Conservation (phyloP, 331 rosid genomes). For the Quercus phellos region DNA sequence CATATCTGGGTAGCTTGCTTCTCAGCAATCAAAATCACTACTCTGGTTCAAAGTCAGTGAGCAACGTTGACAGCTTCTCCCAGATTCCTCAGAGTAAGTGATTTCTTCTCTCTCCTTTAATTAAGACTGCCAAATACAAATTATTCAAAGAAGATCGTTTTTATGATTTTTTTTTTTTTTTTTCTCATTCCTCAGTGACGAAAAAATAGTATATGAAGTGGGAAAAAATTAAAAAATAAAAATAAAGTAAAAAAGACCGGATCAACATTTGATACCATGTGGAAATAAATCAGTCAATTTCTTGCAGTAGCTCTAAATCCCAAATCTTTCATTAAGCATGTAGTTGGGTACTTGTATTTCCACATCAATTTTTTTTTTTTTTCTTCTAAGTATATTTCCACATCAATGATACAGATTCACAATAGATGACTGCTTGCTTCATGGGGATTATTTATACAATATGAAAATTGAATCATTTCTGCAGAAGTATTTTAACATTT, state of each 20-base stretch:
- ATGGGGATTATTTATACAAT: not conserved
- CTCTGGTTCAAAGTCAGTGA: slow-evolving; percentile 35
- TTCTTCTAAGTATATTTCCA: not conserved
- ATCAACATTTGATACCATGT: not conserved
- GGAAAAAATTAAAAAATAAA: not conserved
- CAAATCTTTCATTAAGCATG: not conserved
- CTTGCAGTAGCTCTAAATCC: not conserved
- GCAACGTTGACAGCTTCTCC: slow-evolving; percentile 26
- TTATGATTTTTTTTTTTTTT: not conserved
- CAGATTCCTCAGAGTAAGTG: slow-evolving; percentile 49
- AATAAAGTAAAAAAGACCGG: no score
- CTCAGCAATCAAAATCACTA: slow-evolving; percentile 26
- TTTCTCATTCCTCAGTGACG: not conserved
- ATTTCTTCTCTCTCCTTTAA: not conserved
- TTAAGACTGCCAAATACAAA: not conserved
- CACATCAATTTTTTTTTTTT: no score
- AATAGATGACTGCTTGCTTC: not conserved
- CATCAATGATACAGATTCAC: not conserved
- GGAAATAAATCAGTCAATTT: not conserved
- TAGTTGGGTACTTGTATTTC: not conserved
- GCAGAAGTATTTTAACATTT: not conserved
- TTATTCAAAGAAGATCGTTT: not conserved
- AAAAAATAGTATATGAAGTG: not conserved
- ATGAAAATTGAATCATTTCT: not conserved
- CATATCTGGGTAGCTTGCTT: slow-evolving; percentile 24